Evolutionary conservation across 2,329 filamentous ascomycete species (phyloP).

Genomic region (Colletotrichum shisoi): DNA sequence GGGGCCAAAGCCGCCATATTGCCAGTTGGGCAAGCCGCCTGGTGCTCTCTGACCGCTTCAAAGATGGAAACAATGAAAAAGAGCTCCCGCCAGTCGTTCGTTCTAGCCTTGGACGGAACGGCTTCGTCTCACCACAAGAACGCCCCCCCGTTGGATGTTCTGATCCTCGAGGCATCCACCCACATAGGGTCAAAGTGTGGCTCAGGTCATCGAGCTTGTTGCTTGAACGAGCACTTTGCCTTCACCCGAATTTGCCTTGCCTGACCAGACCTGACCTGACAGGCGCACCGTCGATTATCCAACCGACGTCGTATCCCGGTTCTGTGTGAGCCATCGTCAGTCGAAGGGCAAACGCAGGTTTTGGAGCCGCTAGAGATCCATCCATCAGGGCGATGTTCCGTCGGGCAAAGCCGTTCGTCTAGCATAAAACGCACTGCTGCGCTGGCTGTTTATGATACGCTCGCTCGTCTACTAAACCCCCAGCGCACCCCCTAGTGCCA

Average conservation of each 20-base stretch:
- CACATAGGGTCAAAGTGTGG: constrained; percentile 8
- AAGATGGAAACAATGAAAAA: constrained; percentile 17
- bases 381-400: background rate
- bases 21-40: background rate
- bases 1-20: constrained; percentile 4
- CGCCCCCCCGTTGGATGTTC: background rate
- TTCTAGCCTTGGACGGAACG: background rate
- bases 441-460: constrained; percentile 6
- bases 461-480: constrained; percentile 1
- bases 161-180: background rate
- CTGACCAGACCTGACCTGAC: background rate
- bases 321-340: background rate
- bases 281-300: background rate
- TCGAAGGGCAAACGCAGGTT: background rate
- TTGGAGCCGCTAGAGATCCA: background rate
- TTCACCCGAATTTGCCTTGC: background rate
- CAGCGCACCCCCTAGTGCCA: constrained; percentile 6
- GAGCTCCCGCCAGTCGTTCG: background rate
- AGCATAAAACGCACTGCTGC: constrained; percentile 5
- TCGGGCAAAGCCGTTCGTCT: background rate
- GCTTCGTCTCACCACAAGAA: constrained; percentile 1
- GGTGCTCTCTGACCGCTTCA: background rate
- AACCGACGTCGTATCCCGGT: background rate
- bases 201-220: background rate
- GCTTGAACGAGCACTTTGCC: background rate